A percentile compares a stretch with the other conserved stretches of the same genome.
Evolutionary conservation across 1,139 yeast species (phyloP).

Genomic region (Scheffersomyces lignicola): DNA sequence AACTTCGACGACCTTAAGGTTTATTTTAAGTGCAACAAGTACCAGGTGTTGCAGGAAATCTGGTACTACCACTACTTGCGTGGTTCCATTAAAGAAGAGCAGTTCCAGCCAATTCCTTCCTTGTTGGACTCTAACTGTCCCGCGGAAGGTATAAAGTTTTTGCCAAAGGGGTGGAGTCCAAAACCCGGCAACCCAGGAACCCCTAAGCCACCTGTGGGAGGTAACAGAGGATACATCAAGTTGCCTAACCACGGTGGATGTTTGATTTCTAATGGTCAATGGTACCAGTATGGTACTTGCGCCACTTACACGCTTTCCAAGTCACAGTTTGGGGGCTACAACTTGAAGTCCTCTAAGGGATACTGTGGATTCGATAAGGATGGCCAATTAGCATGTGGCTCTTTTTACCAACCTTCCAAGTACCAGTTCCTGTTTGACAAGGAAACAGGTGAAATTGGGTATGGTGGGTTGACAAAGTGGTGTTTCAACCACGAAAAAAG

Average conservation of each 20-base stretch:
- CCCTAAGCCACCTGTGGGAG: conserved; percentile 31
- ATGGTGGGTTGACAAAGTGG: conserved; percentile 69
- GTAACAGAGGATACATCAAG: conserved; percentile 44
- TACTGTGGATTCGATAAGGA: conserved; percentile 57
- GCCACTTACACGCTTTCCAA: conserved; percentile 56
- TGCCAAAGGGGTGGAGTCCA: conserved; percentile 60
- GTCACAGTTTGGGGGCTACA: conserved; percentile 71
- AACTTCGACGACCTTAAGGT: conserved; percentile 63
- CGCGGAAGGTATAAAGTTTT: conserved; percentile 63
- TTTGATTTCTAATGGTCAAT: conserved; percentile 79
- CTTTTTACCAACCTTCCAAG: conserved; percentile 30
- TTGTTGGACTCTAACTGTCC: conserved; percentile 62
- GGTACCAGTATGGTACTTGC: conserved; percentile 84
- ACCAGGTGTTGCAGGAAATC: conserved; percentile 72
- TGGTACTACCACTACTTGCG: conserved; percentile 86
- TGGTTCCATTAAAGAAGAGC: conserved; percentile 71
- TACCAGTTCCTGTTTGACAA: conserved; percentile 57
- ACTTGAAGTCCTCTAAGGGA: conserved; percentile 67
- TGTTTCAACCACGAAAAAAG: conserved; percentile 47
- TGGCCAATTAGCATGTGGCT: conserved; percentile 35
- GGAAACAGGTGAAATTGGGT: conserved; percentile 48
- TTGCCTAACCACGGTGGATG: conserved; percentile 67
- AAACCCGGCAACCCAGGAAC: conserved; percentile 13
- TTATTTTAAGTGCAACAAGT: conserved; percentile 62
- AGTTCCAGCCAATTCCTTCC: conserved; percentile 66